Percentiles rank a stretch among this genome's conserved stretches.
Conservation (phyloP, 176 grass and related monocot species). For the Pharus latifolius region DNA sequence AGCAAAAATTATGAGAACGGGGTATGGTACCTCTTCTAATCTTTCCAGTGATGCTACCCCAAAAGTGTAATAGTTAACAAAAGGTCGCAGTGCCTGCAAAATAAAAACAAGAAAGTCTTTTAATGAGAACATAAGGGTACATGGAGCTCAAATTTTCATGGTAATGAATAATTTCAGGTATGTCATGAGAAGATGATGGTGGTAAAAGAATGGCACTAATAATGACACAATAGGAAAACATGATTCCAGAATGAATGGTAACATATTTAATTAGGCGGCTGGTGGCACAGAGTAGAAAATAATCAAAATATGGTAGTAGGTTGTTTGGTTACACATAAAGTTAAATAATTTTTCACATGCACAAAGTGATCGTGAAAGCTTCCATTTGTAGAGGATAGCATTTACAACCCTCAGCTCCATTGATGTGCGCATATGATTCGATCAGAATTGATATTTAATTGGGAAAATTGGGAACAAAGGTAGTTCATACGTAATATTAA, state of each 20-base stretch:
- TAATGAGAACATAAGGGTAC: background rate
- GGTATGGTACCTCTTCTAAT: slow-evolving; percentile 57
- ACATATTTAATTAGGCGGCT: too few species aligned
- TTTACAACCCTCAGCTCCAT: background rate
- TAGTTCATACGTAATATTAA: background rate
- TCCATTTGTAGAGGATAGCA: too few species aligned
- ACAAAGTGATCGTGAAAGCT: too few species aligned
- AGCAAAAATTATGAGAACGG: background rate
- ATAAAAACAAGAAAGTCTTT: background rate
- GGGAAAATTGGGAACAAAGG: background rate
- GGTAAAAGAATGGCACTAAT: background rate
- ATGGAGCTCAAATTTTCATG: background rate
- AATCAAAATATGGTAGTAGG: too few species aligned
- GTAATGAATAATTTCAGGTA: background rate
- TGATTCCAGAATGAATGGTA: background rate
- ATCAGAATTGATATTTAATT: background rate
- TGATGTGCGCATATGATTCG: background rate
- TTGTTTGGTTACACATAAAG: too few species aligned
- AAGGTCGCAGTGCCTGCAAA: slow-evolving; percentile 62
- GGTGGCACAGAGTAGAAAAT: too few species aligned
- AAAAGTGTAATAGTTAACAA: slow-evolving; percentile 87
- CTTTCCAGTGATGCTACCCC: slow-evolving; percentile 43
- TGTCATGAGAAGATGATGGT: background rate
- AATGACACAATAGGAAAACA: background rate
- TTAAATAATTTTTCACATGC: too few species aligned